phyloP scores from a whole-genome alignment of 208 protist species.

The Acanthamoeba divionensis region DNA sequence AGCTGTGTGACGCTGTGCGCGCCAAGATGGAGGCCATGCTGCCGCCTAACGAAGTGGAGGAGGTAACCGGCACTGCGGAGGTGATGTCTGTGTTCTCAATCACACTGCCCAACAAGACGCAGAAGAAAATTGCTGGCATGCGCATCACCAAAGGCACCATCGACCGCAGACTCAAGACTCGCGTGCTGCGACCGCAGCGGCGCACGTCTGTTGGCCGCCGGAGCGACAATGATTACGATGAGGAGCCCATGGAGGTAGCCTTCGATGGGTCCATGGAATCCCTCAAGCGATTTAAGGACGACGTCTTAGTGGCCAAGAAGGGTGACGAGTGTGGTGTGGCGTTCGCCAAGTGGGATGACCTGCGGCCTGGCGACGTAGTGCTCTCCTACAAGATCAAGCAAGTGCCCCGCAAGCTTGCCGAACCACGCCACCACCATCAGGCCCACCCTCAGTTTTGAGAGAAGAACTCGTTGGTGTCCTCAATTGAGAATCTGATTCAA shows the following conservation, averaged over 20 bases:
- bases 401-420: slow-evolving; percentile 27
- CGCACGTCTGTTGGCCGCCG: not conserved
- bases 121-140: slow-evolving; percentile 66
- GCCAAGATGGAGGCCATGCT: slow-evolving; percentile 47
- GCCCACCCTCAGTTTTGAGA: too few relatives aligned
- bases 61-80: slow-evolving; percentile 56
- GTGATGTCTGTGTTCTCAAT: slow-evolving; percentile 63
- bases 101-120: not conserved
- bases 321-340: slow-evolving; percentile 73
- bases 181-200: slow-evolving; percentile 22
- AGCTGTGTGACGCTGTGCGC: slow-evolving; percentile 69
- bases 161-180: not conserved
- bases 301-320: slow-evolving; percentile 65
- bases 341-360: slow-evolving; percentile 58
- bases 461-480: too few relatives aligned
- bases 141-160: slow-evolving; percentile 58
- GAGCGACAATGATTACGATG: not conserved
- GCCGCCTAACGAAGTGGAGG: slow-evolving; percentile 12
- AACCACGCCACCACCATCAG: too few relatives aligned
- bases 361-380: slow-evolving; percentile 56
- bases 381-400: slow-evolving; percentile 53
- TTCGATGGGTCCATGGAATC: slow-evolving; percentile 33
- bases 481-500: too few relatives aligned
- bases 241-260: not conserved
- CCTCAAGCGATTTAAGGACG: slow-evolving; percentile 71